Evolutionary conservation across 352 stramenopile species (phyloP).

Genomic region (Phytophthora crassamura): DNA sequence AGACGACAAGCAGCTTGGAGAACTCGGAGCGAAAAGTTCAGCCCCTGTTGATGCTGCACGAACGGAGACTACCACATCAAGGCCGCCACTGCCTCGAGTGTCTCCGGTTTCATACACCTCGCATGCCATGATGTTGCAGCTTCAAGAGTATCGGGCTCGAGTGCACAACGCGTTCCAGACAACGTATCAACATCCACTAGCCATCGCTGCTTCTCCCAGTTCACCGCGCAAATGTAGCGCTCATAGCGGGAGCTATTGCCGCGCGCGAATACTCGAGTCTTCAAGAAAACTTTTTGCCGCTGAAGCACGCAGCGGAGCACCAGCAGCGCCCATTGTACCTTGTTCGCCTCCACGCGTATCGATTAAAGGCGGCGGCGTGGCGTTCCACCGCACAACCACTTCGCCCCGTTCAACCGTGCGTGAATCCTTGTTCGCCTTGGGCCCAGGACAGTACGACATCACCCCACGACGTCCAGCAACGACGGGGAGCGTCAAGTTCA

Average conservation of each 20-base stretch:
- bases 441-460: conserved; percentile 67
- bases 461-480: conserved; percentile 29
- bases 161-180: conserved; percentile 51
- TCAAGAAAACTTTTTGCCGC: conserved; percentile 44
- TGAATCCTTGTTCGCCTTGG: conserved; percentile 53
- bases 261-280: conserved; percentile 48
- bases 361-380: conserved; percentile 44
- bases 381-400: conserved; percentile 49
- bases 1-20: neutral
- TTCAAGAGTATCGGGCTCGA: conserved; percentile 62
- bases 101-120: conserved; percentile 47
- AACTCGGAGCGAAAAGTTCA: neutral
- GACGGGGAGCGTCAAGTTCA: conserved; percentile 59
- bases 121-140: conserved; percentile 67
- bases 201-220: conserved; percentile 1
- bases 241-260: conserved; percentile 43
- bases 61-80: conserved; percentile 1
- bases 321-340: conserved; percentile 2
- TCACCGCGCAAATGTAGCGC: conserved; percentile 22
- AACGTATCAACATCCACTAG: conserved; percentile 56
- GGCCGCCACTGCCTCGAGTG: conserved; percentile 19
- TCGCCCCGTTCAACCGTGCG: conserved; percentile 35
- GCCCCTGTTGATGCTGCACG: neutral
- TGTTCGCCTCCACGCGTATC: conserved; percentile 16
- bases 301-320: conserved; percentile 2